Base-by-base conservation (phyloP, 495 filamentous ascomycete species). In the Penicillium parvum region DNA sequence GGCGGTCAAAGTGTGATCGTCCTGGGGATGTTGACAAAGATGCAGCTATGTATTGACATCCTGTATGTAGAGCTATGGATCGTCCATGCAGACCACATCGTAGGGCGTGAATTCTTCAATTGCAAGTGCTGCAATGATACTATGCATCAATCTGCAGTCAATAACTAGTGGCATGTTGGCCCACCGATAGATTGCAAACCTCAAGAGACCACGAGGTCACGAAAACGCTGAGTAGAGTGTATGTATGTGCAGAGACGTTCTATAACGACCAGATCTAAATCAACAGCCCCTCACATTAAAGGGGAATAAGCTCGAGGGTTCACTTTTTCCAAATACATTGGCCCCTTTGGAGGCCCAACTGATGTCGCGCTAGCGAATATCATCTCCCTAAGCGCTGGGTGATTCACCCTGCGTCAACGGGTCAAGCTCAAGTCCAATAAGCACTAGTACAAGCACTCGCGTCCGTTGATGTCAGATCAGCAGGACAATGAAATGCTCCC, bases 221-320 rank as follows among this genome's bases (percentile, higher is more conserved):
- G 11, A 35, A 16, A 33, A 47, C 7, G 22, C 15, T 14, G 30
- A 37, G 3, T 28, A 20, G 15, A 20, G 11, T 21, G 25, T 25
- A 32, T 39, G 29, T 28, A 45, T 26, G 41, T 30, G 22, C n/a
- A 27, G 7, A 14, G 33, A 11, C 43, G 20, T 29, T 47, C 47
- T 52, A 23, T 44, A 41, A 44, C 40, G 49, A 48, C 49, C 49
- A 44, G 35, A 44, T 52, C 44, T 43, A 33, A 43, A 47, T 44
- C 16, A n/a, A n/a, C n/a, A n/a, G n/a, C n/a, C n/a, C n/a, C n/a
- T n/a, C n/a, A n/a, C n/a, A n/a, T n/a, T n/a, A n/a, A n/a, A n/a
- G n/a, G n/a, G n/a, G n/a, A n/a, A n/a, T n/a, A n/a, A n/a, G n/a
- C n/a, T n/a, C n/a, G n/a, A n/a, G n/a, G n/a, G n/a, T n/a, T n/a